Base-by-base conservation (phyloP, 257 asterid genomes). In the Gentiana dahurica region DNA sequence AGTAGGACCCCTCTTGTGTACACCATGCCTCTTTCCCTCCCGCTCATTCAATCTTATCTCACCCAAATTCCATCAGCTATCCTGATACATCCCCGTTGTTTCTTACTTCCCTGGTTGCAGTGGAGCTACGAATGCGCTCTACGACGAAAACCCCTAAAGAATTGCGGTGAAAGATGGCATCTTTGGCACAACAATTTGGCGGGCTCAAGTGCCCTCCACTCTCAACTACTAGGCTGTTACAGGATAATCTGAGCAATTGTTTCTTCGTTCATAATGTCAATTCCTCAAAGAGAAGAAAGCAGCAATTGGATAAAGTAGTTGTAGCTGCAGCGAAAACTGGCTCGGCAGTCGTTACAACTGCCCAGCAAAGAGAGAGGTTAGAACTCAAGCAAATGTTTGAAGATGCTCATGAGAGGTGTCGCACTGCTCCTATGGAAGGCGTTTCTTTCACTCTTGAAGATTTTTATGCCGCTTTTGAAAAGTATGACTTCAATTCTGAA, bases 321-420 rank as follows among this genome's bases (percentile, higher is more conserved):
- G 24, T 39, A 7, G 79, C 79, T 1, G 86, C 87, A 5, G 85
- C 90, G 48, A 61, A 49, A 3, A 45, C 48, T 11, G 65, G 71
- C 15, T 56, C 64, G 1, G 43, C 70, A 12, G 81, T 80, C 3
- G 62, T 78, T 12, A 4, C 80, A 6, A 85, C 80, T 60, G 74
- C 93, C 0, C 85, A 83, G 60, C 75, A 83, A 0, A 80, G 88
- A 54, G 98, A 92, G 65, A 72, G 95, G 65, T 65, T 68, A 75
- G 77, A 81, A 81, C 85, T 92, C 43, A 92, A 85, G 39, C 94
- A 92, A 66, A 78, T 88, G 84, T 92, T 92, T 57, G 89, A 88
- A 68, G 93, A 92, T 5, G 97, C 98, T 12, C 78, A 79, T 33
- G 97, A 92, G 58, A 74, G 94, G 54, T 92, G 97, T 71, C 78